Evolutionary conservation across 768 basidiomycete species (phyloP), one percentile per base, ranked within the genome.

Genomic region (Lactifluus volemus): DNA sequence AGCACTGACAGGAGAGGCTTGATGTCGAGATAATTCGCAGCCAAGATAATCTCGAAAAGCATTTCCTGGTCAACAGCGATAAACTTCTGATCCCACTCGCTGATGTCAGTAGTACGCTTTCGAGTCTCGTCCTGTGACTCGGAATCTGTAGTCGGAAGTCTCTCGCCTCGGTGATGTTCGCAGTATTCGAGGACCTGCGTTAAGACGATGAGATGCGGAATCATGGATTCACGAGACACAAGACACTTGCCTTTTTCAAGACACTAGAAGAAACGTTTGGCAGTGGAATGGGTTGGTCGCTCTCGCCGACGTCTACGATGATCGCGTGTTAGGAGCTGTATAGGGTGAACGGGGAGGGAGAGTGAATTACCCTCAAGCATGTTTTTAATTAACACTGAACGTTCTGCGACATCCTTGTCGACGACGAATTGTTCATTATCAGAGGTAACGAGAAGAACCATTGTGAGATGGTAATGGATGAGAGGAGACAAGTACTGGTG

Each of bases 11-110:
- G 84, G 51, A 98, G 83, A 21, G 95, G 89, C 78, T 98, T 98
- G 82, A 99, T 98, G 71, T 99, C 97, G 67, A 99, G 88, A 77
- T 99, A 99, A 79, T 99, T 99, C 65, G 97, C 97, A 10, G 97
- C 97, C 58, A 98, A 87, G 73, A 98, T 99, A 73, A 98, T 99
- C 78, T 99, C 97, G 67, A 98, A 98, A 6, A 99, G 82, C 96
- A 98, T 98, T 77, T 98, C 97, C 76, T 98, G 97, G 79, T 98
- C 97, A 61, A 98, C 97, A 48, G 87, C 88, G 74, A 96, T 95
- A 73, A 95, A 98, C 77, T 97, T 97, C 72, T 95, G 89, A 76
- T 99, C 97, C 97, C 97, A 99, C 72, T 99, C 97, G 65, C 85
- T 87, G 75, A 99, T 98, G 67, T 98, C 96, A 15, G 94, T 94